A percentile compares a stretch with the other conserved stretches of the same genome.
Conservation (phyloP, 2,329 filamentous ascomycete genomes). For the Monascus ruber region DNA sequence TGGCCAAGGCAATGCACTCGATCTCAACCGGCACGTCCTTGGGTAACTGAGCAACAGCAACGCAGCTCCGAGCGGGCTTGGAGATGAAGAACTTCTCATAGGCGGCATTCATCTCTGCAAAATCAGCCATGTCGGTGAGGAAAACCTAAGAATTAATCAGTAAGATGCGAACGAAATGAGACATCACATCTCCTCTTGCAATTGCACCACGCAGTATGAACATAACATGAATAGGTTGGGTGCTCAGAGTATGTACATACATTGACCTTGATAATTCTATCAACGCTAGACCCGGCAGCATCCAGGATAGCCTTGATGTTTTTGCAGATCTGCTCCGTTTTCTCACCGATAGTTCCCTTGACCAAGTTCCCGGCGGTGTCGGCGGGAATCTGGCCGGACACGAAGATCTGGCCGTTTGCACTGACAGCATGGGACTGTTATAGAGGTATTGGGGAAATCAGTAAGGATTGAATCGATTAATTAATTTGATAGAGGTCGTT, state of each 20-base stretch:
- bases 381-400: conserved; percentile 67
- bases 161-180: not conserved
- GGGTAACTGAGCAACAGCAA: conserved; percentile 52
- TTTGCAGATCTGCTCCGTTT: conserved; percentile 60
- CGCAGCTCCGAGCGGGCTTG: conserved; percentile 53
- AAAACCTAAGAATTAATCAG: conserved; percentile 49
- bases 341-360: conserved; percentile 54
- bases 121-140: conserved; percentile 81
- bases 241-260: conserved; percentile 16
- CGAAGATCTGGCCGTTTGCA: conserved; percentile 57
- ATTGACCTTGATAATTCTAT: conserved; percentile 79
- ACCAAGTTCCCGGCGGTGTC: conserved; percentile 50
- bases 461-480: not conserved
- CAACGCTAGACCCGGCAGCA: conserved; percentile 65
- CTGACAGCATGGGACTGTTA: conserved; percentile 49
- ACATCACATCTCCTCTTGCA: no score
- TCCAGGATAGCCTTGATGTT: conserved; percentile 77
- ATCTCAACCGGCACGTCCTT: conserved; percentile 56
- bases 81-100: conserved; percentile 60
- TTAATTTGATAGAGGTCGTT: conserved; percentile 1
- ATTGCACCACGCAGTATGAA: no score
- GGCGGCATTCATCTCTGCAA: conserved; percentile 65
- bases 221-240: not conserved
- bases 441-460: not conserved
- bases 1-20: conserved; percentile 48